Evolutionary conservation across 169 alveolate species (phyloP), one percentile per base, ranked within the genome.

Genomic region (Cryptosporidium ryanae): DNA sequence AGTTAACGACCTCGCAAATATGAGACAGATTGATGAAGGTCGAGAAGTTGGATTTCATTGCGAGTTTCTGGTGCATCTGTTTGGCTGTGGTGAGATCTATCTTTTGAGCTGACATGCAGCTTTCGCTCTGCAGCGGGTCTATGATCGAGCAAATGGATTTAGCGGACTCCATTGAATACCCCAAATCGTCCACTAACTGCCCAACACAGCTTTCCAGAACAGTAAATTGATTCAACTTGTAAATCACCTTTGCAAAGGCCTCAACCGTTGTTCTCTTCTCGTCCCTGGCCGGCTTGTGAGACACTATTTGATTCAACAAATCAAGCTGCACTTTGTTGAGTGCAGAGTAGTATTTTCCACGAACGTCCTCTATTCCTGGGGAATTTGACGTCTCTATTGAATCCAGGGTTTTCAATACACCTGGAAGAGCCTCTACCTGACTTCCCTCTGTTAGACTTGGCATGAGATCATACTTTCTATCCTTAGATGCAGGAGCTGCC

Each of bases 361-460:
- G 64, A 2, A 76, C 43, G 46, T 76, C 87, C 10, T 76, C 87
- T 12, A 76, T 76, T 76, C 87, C 87, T n/a, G 87, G 65, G 7
- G 87, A 76, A 25, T 18, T 21, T 1, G 87, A 76, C 1, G 43
- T 15, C 44, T 76, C 87, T 18, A 76, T 43, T 12, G 87, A 76
- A 21, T 76, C 87, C 10, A 76, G n/a, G 6, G 87, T 76, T 23
- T 61, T 76, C 13, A 76, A 63, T 2, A 76, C 87, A 31, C 87
- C 87, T 10, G 87, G 87, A 2, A 59, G 68, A 2, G 87, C 57
- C 38, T 76, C 87, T 13, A 59, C 71, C 23, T 76, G 87, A 31
- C 87, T 76, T 43, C 87, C 87, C 48, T 76, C 87, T 7, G 87
- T 5, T n/a, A 76, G 23, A 34, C 87, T 76, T 8, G 87, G 87